Conservation (phyloP, 495 filamentous ascomycete genomes). For the Chaetomidium leptoderma region DNA sequence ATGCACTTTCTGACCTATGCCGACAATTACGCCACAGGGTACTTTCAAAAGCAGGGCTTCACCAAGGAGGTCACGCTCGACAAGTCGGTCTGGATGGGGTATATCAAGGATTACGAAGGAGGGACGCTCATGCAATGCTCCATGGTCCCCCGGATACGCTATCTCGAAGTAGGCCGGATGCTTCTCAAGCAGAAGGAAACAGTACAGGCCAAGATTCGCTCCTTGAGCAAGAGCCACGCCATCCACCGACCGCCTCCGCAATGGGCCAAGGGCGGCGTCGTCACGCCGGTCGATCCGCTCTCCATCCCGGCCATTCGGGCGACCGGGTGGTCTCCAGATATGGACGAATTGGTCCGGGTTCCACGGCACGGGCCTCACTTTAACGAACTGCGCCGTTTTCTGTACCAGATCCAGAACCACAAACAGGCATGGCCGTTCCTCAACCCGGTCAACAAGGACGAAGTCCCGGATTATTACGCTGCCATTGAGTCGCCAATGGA, state of each 20-base stretch:
- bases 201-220: conserved; percentile 86
- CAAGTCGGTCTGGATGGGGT: conserved; percentile 89
- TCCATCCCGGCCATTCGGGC: conserved; percentile 72
- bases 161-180: conserved; percentile 85
- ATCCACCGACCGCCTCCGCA: conserved; percentile 76
- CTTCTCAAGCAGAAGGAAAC: conserved; percentile 92
- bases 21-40: conserved; percentile 96
- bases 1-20: conserved; percentile 98
- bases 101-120: conserved; percentile 98
- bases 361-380: conserved; percentile 93
- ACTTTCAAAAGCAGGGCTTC: conserved; percentile 98
- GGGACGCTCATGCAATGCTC: conserved; percentile 98
- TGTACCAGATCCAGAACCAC: conserved; percentile 92
- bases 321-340: conserved; percentile 89
- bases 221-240: conserved; percentile 78
- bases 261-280: conserved; percentile 58
- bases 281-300: conserved; percentile 67
- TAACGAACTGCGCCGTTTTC: conserved; percentile 78
- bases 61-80: conserved; percentile 94
- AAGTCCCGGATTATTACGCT: conserved; percentile 92
- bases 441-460: conserved; percentile 84
- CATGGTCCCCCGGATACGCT: conserved; percentile 88
- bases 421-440: conserved; percentile 88
- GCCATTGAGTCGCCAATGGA: conserved; percentile 96
- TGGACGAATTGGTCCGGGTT: conserved; percentile 88